Percentiles rank a stretch among this genome's conserved stretches.
phyloP scores from a whole-genome alignment of 257 asterid species.

The Perilla frutescens region DNA sequence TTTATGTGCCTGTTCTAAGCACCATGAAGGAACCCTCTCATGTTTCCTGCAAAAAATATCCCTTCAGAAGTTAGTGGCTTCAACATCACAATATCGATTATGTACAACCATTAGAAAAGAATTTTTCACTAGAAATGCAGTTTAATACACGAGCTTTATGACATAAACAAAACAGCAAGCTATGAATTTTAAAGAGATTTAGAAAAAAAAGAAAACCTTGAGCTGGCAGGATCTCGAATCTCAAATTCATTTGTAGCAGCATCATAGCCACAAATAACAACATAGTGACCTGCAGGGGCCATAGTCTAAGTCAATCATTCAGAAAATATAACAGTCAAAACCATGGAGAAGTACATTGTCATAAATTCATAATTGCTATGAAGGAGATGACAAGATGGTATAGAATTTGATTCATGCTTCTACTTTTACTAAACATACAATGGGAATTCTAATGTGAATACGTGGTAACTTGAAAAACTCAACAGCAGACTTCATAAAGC shows the following conservation, averaged over 20 bases:
- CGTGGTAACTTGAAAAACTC: background rate
- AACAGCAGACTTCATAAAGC: constrained; percentile 4
- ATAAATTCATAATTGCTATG: constrained; percentile 23
- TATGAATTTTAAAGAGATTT: background rate
- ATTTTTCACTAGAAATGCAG: background rate
- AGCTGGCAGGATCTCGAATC: constrained; percentile 98
- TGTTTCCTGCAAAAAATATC: constrained; percentile 53
- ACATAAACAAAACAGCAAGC: background rate
- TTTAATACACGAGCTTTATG: constrained; percentile 16
- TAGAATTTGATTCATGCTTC: background rate
- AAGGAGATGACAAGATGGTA: background rate
- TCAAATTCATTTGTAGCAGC: constrained; percentile 79
- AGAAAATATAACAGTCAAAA: background rate
- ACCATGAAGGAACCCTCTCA: constrained; percentile 68
- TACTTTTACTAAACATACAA: background rate
- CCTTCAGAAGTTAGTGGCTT: constrained; percentile 21
- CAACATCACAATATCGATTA: background rate
- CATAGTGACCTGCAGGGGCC: constrained; percentile 71
- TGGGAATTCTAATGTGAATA: background rate
- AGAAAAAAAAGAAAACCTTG: constrained; percentile 55
- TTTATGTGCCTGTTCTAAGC: constrained; percentile 83
- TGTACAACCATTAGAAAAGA: background rate
- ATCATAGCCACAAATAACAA: constrained; percentile 91
- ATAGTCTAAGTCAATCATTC: constrained; percentile 25
- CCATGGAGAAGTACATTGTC: background rate